Conservation (phyloP, 352 stramenopile species). For the Phytophthora idaei region DNA sequence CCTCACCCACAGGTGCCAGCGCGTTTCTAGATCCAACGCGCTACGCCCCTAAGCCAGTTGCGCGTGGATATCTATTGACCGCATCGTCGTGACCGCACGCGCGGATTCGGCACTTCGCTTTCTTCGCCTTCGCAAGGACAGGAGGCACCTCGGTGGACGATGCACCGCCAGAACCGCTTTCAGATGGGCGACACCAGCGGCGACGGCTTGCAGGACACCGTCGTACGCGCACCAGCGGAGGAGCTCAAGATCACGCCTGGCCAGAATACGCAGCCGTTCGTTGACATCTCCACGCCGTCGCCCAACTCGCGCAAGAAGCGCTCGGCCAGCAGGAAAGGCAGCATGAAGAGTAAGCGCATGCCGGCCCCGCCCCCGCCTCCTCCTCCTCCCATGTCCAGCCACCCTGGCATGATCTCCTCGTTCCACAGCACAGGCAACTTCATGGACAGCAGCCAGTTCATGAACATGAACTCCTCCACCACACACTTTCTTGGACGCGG, state of each 20-base stretch:
- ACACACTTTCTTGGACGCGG: slow-evolving; percentile 39
- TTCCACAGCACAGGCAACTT: slow-evolving; percentile 52
- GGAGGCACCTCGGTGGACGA: slow-evolving; percentile 22
- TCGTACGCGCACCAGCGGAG: slow-evolving; percentile 12
- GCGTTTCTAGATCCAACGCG: slow-evolving; percentile 26
- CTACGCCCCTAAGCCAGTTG: background rate
- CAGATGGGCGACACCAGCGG: slow-evolving; percentile 27
- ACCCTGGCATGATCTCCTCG: slow-evolving; percentile 17
- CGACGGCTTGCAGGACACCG: slow-evolving; percentile 7
- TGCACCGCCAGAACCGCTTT: slow-evolving; percentile 40
- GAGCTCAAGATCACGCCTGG: slow-evolving; percentile 59
- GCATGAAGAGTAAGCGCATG: slow-evolving; percentile 33
- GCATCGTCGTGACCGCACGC: slow-evolving; percentile 28
- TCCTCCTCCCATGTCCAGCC: slow-evolving; percentile 5
- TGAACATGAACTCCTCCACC: slow-evolving; percentile 43
- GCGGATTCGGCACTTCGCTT: slow-evolving; percentile 19
- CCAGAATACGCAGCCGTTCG: slow-evolving; percentile 54
- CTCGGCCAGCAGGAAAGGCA: slow-evolving; percentile 9
- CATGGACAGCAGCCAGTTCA: slow-evolving; percentile 65
- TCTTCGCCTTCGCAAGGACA: slow-evolving; percentile 17
- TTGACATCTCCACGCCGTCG: slow-evolving; percentile 74
- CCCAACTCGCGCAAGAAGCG: slow-evolving; percentile 27
- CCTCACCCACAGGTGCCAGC: slow-evolving; percentile 10
- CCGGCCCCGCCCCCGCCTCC: slow-evolving; percentile 8
- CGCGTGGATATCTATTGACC: slow-evolving; percentile 9